A percentile compares a stretch with the other conserved stretches of the same genome.
These are phyloP conservation scores for Populus simonii DNA, from an alignment of 345 rosid species.

Conservation along the genomic window DNA sequence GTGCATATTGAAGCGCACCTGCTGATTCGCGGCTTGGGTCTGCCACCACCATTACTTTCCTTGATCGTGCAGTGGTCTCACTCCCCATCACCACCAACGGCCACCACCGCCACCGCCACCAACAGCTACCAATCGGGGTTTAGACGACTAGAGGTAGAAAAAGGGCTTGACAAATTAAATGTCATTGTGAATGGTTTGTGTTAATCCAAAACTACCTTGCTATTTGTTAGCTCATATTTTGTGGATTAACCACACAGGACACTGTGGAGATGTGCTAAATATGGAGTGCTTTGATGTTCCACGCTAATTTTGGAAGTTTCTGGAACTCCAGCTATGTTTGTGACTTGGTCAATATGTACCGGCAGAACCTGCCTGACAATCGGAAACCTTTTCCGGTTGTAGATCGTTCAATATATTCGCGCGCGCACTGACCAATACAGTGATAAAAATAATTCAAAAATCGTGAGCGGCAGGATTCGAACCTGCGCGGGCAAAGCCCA, in stretches of 20 bases:
- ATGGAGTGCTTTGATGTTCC: background rate
- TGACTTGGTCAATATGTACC: slow-evolving; percentile 14
- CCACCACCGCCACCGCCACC: background rate
- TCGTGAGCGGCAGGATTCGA: slow-evolving; percentile 74
- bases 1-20: slow-evolving; percentile 67
- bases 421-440: too few relatives aligned
- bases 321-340: background rate
- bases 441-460: too few relatives aligned
- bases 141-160: background rate
- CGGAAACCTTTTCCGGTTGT: too few relatives aligned
- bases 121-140: background rate
- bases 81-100: slow-evolving; percentile 20
- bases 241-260: background rate
- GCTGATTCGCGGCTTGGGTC: slow-evolving; percentile 66
- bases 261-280: background rate
- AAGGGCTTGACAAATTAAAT: background rate
- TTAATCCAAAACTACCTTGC: background rate
- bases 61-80: slow-evolving; percentile 19
- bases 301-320: slow-evolving; percentile 17
- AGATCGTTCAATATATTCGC: too few relatives aligned
- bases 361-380: background rate
- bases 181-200: background rate
- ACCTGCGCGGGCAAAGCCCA: slow-evolving; percentile 93
- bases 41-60: slow-evolving; percentile 70
- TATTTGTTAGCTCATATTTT: slow-evolving; percentile 3